phyloP scores from a whole-genome alignment of 306 rosid genomes.

The Prosopis cineraria region DNA sequence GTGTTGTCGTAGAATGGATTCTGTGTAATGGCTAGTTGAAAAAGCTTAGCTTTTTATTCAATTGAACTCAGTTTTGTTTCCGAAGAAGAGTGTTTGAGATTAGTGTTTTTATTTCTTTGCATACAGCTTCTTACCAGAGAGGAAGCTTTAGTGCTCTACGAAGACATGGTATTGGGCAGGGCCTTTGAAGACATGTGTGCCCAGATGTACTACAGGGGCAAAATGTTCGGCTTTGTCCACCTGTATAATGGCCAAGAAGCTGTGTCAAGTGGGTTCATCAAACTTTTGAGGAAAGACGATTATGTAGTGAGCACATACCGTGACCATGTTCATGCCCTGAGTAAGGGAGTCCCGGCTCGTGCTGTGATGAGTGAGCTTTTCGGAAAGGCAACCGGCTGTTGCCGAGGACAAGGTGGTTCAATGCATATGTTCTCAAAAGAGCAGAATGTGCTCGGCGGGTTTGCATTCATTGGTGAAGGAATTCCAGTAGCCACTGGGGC shows the following conservation, averaged over 20 bases:
- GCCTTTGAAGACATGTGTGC: slow-evolving; percentile 96
- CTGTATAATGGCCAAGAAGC: slow-evolving; percentile 99
- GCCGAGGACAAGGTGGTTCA: slow-evolving; percentile 99
- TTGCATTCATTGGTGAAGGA: slow-evolving; percentile 98
- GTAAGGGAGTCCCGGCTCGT: slow-evolving; percentile 95
- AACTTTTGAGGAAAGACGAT: slow-evolving; percentile 78
- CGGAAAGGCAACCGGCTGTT: slow-evolving; percentile 95
- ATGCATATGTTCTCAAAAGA: slow-evolving; percentile 99
- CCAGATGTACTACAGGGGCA: slow-evolving; percentile 96
- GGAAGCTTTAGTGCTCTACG: slow-evolving; percentile 88
- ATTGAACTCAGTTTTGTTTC: slow-evolving; percentile 3
- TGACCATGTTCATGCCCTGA: slow-evolving; percentile 96
- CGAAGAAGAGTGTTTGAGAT: slow-evolving; percentile 24
- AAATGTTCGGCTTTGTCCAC: slow-evolving; percentile 99
- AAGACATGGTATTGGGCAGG: slow-evolving; percentile 95
- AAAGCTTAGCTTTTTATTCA: slow-evolving; percentile 13
- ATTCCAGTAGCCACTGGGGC: slow-evolving; percentile 98
- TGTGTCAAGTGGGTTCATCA: slow-evolving; percentile 96
- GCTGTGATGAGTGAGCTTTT: slow-evolving; percentile 97
- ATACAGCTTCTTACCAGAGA: slow-evolving; percentile 81
- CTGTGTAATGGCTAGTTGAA: neutral
- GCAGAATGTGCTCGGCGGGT: slow-evolving; percentile 87
- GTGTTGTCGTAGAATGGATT: neutral
- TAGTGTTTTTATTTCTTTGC: slow-evolving; percentile 31
- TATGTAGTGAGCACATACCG: slow-evolving; percentile 88